phyloP scores from a whole-genome alignment of 139 green algal genomes.

The Chlorella sp. region DNA sequence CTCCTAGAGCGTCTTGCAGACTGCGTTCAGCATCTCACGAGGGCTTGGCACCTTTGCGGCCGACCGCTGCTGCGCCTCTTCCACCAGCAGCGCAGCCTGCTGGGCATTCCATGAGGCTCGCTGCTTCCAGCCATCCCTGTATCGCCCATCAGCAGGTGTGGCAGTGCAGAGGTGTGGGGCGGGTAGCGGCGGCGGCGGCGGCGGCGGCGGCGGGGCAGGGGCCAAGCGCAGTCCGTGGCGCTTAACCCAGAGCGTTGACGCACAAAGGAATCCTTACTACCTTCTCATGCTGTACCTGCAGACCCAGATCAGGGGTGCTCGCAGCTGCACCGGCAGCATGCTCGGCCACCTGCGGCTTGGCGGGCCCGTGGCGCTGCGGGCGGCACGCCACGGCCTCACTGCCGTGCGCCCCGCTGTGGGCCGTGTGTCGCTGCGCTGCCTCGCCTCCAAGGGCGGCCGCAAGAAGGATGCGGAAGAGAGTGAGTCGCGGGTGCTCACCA shows the following conservation, averaged over 20 bases:
- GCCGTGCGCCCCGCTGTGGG: not conserved
- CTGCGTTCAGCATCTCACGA: no score
- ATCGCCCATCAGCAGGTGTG: no score
- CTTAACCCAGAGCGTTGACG: not conserved
- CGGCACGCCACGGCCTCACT: not conserved
- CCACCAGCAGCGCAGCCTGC: no score
- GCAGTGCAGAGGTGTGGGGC: no score
- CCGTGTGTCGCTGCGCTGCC: constrained; percentile 11
- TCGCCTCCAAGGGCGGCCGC: constrained; percentile 19
- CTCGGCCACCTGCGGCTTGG: not conserved
- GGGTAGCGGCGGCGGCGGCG: not conserved
- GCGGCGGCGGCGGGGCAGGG: not conserved
- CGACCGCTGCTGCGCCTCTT: no score
- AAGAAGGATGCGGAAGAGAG: constrained; percentile 35
- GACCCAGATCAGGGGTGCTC: not conserved
- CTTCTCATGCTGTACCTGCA: not conserved
- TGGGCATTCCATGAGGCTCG: no score
- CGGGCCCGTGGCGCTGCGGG: not conserved
- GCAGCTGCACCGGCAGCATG: not conserved
- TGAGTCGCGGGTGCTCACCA: not conserved
- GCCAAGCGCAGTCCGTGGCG: no score
- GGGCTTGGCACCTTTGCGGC: no score
- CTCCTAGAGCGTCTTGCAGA: no score
- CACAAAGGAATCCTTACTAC: no score
- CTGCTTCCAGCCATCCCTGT: no score